Conservation (phyloP, 345 rosid genomes). For the Aethionema arabicum region DNA sequence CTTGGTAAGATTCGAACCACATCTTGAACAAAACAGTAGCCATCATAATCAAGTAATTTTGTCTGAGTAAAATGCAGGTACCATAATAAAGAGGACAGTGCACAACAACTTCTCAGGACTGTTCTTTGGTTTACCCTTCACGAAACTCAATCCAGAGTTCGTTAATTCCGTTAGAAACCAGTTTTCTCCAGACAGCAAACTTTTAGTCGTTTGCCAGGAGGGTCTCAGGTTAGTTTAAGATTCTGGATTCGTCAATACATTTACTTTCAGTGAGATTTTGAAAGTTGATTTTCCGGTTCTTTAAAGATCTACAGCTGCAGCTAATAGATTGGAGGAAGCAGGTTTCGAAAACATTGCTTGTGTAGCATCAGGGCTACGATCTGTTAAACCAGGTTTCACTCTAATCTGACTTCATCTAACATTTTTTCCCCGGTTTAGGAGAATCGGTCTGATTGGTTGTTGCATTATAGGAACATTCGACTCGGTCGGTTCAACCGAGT, state of each 20-base stretch:
- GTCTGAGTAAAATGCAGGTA: conserved; percentile 48
- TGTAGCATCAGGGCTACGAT: conserved; percentile 83
- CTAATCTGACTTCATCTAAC: conserved; percentile 16
- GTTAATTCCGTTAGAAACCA: conserved; percentile 53
- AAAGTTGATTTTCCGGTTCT: conserved; percentile 24
- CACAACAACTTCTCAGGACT: conserved; percentile 94
- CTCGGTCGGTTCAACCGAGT: conserved; percentile 61
- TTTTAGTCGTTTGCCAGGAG: conserved; percentile 88
- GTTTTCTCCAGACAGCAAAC: conserved; percentile 68
- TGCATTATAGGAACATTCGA: conserved; percentile 67
- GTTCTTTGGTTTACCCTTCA: conserved; percentile 82
- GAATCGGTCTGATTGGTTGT: background rate
- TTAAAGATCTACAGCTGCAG: conserved; percentile 86
- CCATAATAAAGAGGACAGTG: conserved; percentile 72
- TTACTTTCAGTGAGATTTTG: background rate
- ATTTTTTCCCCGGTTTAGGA: conserved; percentile 6
- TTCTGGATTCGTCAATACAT: conserved; percentile 22
- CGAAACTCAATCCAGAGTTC: conserved; percentile 77
- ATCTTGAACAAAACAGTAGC: conserved; percentile 1
- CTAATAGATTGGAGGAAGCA: conserved; percentile 64
- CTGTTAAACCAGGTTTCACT: conserved; percentile 71
- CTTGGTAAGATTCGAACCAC: conserved; percentile 42
- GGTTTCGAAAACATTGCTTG: conserved; percentile 77
- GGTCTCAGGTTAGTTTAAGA: conserved; percentile 70
- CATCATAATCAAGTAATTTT: background rate